A percentile compares a stretch with the other conserved stretches of the same genome.
Conservation (phyloP, 352 stramenopile species). For the Pilasporangium apinafurcum region DNA sequence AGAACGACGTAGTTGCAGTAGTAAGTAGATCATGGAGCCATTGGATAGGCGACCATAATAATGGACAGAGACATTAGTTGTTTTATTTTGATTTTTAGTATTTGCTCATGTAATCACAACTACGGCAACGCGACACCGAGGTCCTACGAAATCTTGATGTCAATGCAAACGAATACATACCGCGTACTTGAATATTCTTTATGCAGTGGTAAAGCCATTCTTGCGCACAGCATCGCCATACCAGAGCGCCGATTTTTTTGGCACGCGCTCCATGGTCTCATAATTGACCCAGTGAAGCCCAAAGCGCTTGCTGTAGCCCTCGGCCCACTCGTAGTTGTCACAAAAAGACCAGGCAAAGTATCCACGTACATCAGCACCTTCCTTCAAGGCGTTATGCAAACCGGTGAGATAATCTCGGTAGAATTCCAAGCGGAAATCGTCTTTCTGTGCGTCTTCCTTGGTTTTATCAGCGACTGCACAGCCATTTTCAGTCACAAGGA, state of each 20-base stretch:
- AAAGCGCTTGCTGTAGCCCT: constrained; percentile 51
- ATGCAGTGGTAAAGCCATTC: constrained; percentile 23
- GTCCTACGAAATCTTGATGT: background rate
- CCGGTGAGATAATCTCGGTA: constrained; percentile 78
- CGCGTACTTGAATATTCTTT: background rate
- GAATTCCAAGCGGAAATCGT: constrained; percentile 77
- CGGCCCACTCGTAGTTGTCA: constrained; percentile 92
- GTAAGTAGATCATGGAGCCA: too few species aligned
- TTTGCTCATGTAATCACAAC: too few species aligned
- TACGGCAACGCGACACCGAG: too few species aligned
- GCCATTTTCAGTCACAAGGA: constrained; percentile 93
- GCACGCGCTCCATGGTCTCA: constrained; percentile 49
- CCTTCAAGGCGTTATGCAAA: constrained; percentile 41
- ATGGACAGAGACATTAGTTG: too few species aligned
- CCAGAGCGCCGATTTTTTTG: constrained; percentile 53
- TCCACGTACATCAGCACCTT: constrained; percentile 57
- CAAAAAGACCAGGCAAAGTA: constrained; percentile 92
- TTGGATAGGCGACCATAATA: too few species aligned
- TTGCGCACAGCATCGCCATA: constrained; percentile 36
- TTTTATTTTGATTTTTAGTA: too few species aligned
- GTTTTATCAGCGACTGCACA: constrained; percentile 54
- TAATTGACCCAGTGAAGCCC: constrained; percentile 52
- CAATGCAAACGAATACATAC: background rate
- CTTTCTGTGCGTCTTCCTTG: constrained; percentile 65
- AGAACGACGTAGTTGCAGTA: too few species aligned